Evolutionary conservation across 495 filamentous ascomycete species (phyloP).

Genomic region (Trichoderma virens): DNA sequence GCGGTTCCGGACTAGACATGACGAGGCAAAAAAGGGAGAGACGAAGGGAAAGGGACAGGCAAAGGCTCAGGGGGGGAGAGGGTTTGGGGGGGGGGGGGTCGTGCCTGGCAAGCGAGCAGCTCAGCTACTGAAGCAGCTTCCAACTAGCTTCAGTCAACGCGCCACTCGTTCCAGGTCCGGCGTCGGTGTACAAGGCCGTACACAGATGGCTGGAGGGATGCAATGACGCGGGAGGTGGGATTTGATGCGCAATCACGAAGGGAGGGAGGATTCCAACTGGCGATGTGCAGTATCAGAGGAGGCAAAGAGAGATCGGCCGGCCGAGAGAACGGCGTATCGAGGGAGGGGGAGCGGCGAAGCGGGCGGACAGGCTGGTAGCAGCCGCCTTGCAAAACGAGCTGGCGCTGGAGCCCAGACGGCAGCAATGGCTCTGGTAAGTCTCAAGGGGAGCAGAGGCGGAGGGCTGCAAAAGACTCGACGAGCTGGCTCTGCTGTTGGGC

Average conservation of each 20-base stretch:
- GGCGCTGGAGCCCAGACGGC: background rate
- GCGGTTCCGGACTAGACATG: constrained; percentile 27
- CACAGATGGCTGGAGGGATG: background rate
- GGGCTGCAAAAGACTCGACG: background rate
- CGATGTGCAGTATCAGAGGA: background rate
- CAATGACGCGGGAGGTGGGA: background rate
- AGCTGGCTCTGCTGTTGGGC: background rate
- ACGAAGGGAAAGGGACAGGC: background rate
- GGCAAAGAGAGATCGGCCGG: background rate
- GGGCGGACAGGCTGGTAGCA: background rate
- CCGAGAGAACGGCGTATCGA: background rate
- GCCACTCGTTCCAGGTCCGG: constrained; percentile 6
- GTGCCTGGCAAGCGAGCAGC: constrained; percentile 7
- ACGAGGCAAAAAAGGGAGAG: constrained; percentile 5
- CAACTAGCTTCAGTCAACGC: background rate
- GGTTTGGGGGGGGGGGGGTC: background rate
- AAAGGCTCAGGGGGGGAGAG: background rate
- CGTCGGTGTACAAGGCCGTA: background rate
- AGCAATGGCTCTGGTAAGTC: background rate
- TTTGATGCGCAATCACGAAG: background rate
- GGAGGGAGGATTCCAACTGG: background rate
- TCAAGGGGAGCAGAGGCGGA: background rate
- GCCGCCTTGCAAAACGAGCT: background rate
- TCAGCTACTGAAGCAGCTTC: constrained; percentile 3
- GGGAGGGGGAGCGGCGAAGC: constrained; percentile 6